Evolutionary conservation across 768 basidiomycete species (phyloP).

Genomic region (Rhizopogon salebrosus): DNA sequence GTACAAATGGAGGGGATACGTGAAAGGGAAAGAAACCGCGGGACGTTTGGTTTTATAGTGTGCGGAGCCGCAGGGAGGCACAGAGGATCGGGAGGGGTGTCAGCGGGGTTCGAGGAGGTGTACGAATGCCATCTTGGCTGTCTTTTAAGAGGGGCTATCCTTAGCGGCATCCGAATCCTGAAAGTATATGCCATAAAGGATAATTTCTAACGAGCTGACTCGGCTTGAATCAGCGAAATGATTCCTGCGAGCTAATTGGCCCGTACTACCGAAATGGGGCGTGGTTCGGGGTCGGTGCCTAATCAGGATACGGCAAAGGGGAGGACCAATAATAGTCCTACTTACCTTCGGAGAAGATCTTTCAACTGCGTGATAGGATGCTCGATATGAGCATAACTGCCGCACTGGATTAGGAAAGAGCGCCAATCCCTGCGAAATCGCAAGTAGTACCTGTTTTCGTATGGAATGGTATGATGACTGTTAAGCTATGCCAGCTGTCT

Average conservation of each 20-base stretch:
- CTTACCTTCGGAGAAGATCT: constrained; percentile 7
- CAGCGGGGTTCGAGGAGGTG: constrained; percentile 18
- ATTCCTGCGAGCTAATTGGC: constrained; percentile 11
- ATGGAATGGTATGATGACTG: too few species aligned
- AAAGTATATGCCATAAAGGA: constrained; percentile 29
- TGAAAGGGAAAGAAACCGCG: constrained; percentile 17
- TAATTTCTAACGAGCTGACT: constrained; percentile 39
- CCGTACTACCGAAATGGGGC: constrained; percentile 13
- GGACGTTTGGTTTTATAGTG: constrained; percentile 31
- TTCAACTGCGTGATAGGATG: neutral
- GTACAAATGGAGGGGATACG: constrained; percentile 17
- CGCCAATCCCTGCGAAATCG: constrained; percentile 4
- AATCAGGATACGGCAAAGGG: constrained; percentile 15
- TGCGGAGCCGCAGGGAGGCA: constrained; percentile 28
- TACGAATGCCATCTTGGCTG: constrained; percentile 21
- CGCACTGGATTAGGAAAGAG: neutral
- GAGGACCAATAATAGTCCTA: constrained; percentile 13
- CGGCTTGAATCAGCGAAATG: constrained; percentile 30
- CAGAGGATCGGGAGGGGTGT: constrained; percentile 26
- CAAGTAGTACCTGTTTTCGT: constrained; percentile 4
- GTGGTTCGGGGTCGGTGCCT: constrained; percentile 11
- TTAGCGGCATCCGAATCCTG: constrained; percentile 27
- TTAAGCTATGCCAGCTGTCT: constrained; percentile 4
- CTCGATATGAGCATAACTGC: constrained; percentile 2
- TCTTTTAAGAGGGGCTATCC: constrained; percentile 40